A percentile compares a stretch with the other conserved stretches of the same genome.
Conservation (phyloP, 495 filamentous ascomycete genomes). For the Letharia lupina region DNA sequence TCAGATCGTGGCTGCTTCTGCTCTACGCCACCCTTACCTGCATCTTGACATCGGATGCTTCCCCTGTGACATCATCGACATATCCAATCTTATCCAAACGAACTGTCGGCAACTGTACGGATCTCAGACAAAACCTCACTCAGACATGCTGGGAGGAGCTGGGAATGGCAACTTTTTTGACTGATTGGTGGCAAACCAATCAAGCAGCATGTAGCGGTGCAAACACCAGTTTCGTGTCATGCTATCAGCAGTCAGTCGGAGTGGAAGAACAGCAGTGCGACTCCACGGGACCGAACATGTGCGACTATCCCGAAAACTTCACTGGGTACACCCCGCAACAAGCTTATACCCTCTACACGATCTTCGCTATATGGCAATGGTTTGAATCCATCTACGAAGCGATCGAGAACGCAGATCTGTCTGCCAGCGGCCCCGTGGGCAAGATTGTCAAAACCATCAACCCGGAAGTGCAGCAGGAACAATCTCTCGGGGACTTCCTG, state of each 20-base stretch:
- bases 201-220: not conserved
- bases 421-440: slow-evolving; percentile 9
- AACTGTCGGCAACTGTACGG: not conserved
- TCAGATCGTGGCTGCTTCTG: not conserved
- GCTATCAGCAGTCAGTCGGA: slow-evolving; percentile 13
- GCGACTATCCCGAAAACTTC: slow-evolving; percentile 11
- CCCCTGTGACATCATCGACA: not conserved
- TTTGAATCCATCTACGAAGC: slow-evolving; percentile 16
- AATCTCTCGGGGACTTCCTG: slow-evolving; percentile 5
- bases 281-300: slow-evolving; percentile 6
- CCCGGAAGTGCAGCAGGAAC: not conserved
- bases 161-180: not conserved
- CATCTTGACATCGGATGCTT: not conserved
- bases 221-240: slow-evolving; percentile 7
- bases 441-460: slow-evolving; percentile 12
- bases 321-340: slow-evolving; percentile 7
- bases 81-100: not conserved
- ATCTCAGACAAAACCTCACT: slow-evolving; percentile 13
- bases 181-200: slow-evolving; percentile 11
- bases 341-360: slow-evolving; percentile 15
- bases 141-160: slow-evolving; percentile 11
- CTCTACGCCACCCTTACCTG: not conserved
- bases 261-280: slow-evolving; percentile 11
- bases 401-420: slow-evolving; percentile 6
- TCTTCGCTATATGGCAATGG: slow-evolving; percentile 19